Evolutionary conservation across 2,329 filamentous ascomycete genomes (phyloP).

Genomic region (Hypoxylon sp.): DNA sequence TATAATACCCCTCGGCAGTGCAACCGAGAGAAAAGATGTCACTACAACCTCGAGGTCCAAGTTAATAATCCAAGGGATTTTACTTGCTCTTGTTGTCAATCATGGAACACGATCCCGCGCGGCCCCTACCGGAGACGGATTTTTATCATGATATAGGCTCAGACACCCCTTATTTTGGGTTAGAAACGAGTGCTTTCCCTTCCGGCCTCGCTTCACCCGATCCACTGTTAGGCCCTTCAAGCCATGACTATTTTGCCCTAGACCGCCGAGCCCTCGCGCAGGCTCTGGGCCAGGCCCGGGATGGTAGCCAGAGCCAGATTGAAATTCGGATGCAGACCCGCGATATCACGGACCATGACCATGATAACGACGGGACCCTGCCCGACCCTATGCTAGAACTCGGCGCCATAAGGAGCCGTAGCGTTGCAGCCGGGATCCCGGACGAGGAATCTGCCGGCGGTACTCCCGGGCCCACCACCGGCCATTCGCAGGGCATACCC

Average conservation of each 20-base stretch:
- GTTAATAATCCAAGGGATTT: slow-evolving; percentile 2
- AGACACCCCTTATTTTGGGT: slow-evolving; percentile 36
- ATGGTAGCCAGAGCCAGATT: slow-evolving; percentile 8
- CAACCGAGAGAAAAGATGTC: slow-evolving; percentile 12
- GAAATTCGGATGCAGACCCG: slow-evolving; percentile 35
- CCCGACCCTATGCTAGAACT: slow-evolving; percentile 43
- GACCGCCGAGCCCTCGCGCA: slow-evolving; percentile 33
- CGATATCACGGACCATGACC: slow-evolving; percentile 37
- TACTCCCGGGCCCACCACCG: slow-evolving; percentile 1
- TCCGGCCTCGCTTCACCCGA: slow-evolving; percentile 45
- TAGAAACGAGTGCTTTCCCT: slow-evolving; percentile 36
- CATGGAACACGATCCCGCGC: slow-evolving; percentile 31
- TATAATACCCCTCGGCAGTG: slow-evolving; percentile 4
- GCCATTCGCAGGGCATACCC: slow-evolving; percentile 55
- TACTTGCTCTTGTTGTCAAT: slow-evolving; percentile 1
- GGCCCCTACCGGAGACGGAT: slow-evolving; percentile 21
- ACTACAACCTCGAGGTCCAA: background rate
- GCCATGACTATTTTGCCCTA: slow-evolving; percentile 28
- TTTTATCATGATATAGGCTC: slow-evolving; percentile 26
- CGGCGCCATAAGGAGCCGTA: slow-evolving; percentile 40
- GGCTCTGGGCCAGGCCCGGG: slow-evolving; percentile 30
- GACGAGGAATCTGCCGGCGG: slow-evolving; percentile 36
- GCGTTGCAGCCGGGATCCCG: slow-evolving; percentile 22
- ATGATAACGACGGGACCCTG: slow-evolving; percentile 34
- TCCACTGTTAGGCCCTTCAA: slow-evolving; percentile 33